phyloP scores from a whole-genome alignment of 441 rosid genomes.

The Mallotus repandus region DNA sequence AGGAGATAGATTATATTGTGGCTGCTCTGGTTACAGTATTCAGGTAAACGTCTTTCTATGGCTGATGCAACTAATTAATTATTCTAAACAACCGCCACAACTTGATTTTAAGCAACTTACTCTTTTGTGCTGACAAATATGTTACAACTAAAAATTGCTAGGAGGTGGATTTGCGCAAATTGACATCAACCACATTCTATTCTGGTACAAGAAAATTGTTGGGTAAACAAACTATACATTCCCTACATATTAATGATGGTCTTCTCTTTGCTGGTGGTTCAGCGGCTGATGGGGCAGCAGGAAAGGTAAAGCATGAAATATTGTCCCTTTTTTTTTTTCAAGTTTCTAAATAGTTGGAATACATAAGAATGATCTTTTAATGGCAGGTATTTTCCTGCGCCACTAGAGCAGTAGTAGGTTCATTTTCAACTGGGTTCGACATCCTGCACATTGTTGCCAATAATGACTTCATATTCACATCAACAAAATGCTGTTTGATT shows the following conservation, averaged over 20 bases:
- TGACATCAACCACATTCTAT: constrained; percentile 39
- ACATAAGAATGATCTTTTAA: too few relatives aligned
- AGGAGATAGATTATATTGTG: constrained; percentile 51
- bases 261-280: constrained; percentile 54
- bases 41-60: constrained; percentile 36
- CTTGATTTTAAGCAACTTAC: background rate
- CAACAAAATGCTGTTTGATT: constrained; percentile 47
- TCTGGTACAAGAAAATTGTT: constrained; percentile 53
- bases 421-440: constrained; percentile 41
- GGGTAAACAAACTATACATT: constrained; percentile 50
- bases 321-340: background rate
- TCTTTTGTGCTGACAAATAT: background rate
- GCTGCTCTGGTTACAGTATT: constrained; percentile 55
- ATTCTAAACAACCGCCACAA: background rate
- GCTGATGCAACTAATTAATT: background rate
- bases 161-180: constrained; percentile 52
- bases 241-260: constrained; percentile 37
- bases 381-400: constrained; percentile 46
- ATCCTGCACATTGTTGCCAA: constrained; percentile 40
- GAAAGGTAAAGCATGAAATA: constrained; percentile 41
- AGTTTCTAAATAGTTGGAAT: background rate
- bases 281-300: constrained; percentile 51
- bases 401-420: constrained; percentile 36
- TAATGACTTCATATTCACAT: constrained; percentile 57
- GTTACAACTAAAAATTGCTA: constrained; percentile 13